These are phyloP conservation scores for Closterium sp. DNA, from an alignment of 139 green algal genomes.

Conservation along the genomic window DNA sequence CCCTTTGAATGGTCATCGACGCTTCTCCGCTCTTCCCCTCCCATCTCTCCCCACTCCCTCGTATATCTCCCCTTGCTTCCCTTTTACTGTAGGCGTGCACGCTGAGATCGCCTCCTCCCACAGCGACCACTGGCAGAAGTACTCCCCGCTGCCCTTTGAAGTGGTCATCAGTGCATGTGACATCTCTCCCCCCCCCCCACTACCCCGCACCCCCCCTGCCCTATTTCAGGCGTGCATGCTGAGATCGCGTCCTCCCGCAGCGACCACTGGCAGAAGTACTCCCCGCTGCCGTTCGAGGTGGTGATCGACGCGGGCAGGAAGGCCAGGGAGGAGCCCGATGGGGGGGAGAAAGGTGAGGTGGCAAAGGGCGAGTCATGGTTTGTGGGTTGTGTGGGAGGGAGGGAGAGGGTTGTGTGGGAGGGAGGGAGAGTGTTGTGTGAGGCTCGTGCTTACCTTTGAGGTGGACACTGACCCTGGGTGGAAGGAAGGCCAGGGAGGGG, in stretches of 20 bases:
- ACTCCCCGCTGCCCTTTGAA: background rate
- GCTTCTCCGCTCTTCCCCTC: background rate
- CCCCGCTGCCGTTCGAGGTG: slow-evolving; percentile 29
- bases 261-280: slow-evolving; percentile 29
- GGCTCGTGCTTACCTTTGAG: no score
- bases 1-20: slow-evolving; percentile 11
- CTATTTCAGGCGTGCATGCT: slow-evolving; percentile 29
- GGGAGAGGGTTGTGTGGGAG: background rate
- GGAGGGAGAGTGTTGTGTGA: no score
- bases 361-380: no score
- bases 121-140: slow-evolving; percentile 14
- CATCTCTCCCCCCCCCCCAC: no score
- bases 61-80: background rate
- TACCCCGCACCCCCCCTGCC: no score
- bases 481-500: background rate
- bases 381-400: background rate
- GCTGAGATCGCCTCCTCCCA: background rate
- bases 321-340: slow-evolving; percentile 34
- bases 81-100: background rate
- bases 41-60: background rate
- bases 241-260: slow-evolving; percentile 15
- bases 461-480: no score
- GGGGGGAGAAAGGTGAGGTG: background rate
- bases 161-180: background rate
- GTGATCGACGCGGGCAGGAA: slow-evolving; percentile 38